Evolutionary conservation across 768 basidiomycete species (phyloP).

Genomic region (Rhodotorula graminis): DNA sequence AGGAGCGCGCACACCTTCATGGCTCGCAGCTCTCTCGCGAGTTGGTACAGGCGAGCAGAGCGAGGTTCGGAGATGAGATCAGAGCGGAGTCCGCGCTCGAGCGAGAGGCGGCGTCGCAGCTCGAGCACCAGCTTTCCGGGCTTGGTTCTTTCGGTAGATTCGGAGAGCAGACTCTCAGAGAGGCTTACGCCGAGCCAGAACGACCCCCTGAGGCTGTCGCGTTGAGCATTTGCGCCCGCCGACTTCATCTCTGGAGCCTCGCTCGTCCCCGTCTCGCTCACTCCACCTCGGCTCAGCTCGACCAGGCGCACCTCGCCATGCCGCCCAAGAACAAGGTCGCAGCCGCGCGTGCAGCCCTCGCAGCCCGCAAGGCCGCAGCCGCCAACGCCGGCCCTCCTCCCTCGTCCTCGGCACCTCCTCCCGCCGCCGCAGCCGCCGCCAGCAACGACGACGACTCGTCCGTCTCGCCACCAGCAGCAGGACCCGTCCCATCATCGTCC

Average conservation of each 20-base stretch:
- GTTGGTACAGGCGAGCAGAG: not conserved
- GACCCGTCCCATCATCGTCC: conserved; percentile 6
- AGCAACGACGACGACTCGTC: not conserved
- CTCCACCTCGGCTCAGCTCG: not conserved
- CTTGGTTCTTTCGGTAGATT: too few species aligned
- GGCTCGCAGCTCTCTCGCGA: not conserved
- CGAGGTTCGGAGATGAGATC: not conserved
- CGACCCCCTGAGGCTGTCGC: too few species aligned
- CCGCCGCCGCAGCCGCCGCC: not conserved
- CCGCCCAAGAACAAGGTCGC: not conserved
- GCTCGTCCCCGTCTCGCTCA: not conserved
- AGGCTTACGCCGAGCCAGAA: too few species aligned
- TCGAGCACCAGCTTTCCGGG: too few species aligned
- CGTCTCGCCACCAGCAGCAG: not conserved
- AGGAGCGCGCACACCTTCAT: conserved; percentile 94
- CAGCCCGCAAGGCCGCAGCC: not conserved
- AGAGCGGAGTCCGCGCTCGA: too few species aligned
- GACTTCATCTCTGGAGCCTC: not conserved
- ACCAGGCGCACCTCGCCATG: not conserved
- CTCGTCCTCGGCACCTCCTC: not conserved
- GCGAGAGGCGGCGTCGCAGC: too few species aligned
- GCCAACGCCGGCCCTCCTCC: too few species aligned
- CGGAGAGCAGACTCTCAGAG: too few species aligned
- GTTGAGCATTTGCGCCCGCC: too few species aligned
- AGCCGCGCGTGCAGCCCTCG: not conserved